phyloP scores from a whole-genome alignment of 306 rosid genomes.

The Arachis stenosperma region DNA sequence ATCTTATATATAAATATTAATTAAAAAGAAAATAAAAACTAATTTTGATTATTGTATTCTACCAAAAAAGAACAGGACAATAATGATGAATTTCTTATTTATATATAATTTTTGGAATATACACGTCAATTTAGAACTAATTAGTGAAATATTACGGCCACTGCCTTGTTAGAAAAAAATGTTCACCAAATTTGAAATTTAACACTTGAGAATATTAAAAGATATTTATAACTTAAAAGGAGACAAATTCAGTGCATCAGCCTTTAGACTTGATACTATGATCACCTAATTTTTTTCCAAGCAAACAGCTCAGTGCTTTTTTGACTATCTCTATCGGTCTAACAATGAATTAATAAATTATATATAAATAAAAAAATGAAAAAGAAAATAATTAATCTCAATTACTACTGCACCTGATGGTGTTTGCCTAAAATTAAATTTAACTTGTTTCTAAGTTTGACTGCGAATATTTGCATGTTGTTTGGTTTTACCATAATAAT shows the following conservation, averaged over 20 bases:
- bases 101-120: not conserved
- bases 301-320: conserved; percentile 32
- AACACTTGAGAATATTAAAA: not conserved
- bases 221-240: conserved; percentile 3
- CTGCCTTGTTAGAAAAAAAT: conserved; percentile 20
- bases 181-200: conserved; percentile 33
- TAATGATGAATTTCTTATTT: too few species aligned
- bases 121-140: conserved; percentile 34
- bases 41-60: too few species aligned
- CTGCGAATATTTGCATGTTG: not conserved
- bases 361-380: too few species aligned
- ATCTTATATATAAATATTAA: too few species aligned
- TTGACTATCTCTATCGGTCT: conserved; percentile 24
- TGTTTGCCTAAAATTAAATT: conserved; percentile 10
- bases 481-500: not conserved
- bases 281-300: conserved; percentile 20
- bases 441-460: not conserved
- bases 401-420: not conserved
- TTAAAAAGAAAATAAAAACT: too few species aligned
- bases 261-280: conserved; percentile 5
- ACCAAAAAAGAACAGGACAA: not conserved
- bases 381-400: not conserved
- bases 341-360: not conserved
- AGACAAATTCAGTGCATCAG: conserved; percentile 29
- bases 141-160: conserved; percentile 1